These are phyloP conservation scores for Candida coleopterorum DNA, from an alignment of 805 yeast species.

Conservation along the genomic window DNA sequence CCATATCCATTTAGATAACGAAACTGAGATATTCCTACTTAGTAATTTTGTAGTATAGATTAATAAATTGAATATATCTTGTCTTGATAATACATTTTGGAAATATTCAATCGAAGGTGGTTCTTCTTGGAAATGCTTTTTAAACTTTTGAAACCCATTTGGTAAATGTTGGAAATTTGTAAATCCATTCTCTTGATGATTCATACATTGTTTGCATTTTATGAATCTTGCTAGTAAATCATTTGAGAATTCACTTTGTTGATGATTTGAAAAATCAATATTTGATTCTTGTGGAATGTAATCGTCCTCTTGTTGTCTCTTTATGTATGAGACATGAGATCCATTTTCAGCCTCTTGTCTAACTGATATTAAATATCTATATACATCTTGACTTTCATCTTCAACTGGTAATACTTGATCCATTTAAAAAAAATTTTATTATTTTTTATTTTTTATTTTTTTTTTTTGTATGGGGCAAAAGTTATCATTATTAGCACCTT, in stretches of 20 bases:
- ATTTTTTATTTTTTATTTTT: too few species aligned
- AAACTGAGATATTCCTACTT: slow-evolving; percentile 21
- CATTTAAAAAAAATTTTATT: slow-evolving; percentile 3
- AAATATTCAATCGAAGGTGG: slow-evolving; percentile 26
- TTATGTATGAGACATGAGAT: slow-evolving; percentile 1
- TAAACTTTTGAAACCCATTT: not conserved
- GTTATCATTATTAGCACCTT: slow-evolving; percentile 79
- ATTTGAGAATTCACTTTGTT: slow-evolving; percentile 10
- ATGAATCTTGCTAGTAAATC: slow-evolving; percentile 9
- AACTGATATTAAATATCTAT: slow-evolving; percentile 22
- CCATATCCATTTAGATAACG: slow-evolving; percentile 34
- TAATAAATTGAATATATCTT: slow-evolving; percentile 29
- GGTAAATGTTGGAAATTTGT: not conserved
- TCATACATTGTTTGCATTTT: not conserved
- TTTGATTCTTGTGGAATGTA: not conserved
- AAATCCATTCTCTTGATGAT: not conserved
- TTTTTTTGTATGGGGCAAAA: slow-evolving; percentile 97
- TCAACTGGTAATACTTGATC: slow-evolving; percentile 6
- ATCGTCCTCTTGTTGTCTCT: too few species aligned
- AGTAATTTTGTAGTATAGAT: slow-evolving; percentile 36
- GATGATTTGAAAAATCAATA: not conserved
- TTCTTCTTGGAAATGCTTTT: slow-evolving; percentile 15
- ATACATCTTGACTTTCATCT: slow-evolving; percentile 1
- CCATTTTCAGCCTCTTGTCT: slow-evolving; percentile 28
- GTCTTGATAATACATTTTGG: slow-evolving; percentile 23